These are phyloP conservation scores for Aspergillus funiculosus DNA, from an alignment of 495 filamentous ascomycete species.

Conservation along the genomic window DNA sequence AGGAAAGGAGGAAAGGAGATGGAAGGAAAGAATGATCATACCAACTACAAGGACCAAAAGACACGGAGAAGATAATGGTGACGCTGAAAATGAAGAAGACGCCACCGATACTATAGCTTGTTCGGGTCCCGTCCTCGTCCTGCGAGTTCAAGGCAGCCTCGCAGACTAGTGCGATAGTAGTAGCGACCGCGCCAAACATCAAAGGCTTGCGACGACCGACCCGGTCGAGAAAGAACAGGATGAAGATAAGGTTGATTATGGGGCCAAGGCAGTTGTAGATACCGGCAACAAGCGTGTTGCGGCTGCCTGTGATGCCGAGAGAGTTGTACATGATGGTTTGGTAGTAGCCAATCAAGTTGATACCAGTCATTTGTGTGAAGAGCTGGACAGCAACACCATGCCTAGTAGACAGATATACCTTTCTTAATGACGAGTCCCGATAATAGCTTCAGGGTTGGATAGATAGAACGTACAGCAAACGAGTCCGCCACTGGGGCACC, in stretches of 20 bases:
- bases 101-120: constrained; percentile 36
- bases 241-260: constrained; percentile 43
- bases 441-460: neutral
- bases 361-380: constrained; percentile 46
- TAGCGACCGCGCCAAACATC: constrained; percentile 36
- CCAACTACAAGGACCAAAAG: constrained; percentile 45
- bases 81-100: constrained; percentile 49
- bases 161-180: constrained; percentile 39
- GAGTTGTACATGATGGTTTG: constrained; percentile 55
- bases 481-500: constrained; percentile 44
- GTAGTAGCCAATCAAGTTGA: constrained; percentile 57
- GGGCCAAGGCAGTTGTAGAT: constrained; percentile 58
- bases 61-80: constrained; percentile 42
- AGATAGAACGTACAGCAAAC: constrained; percentile 37
- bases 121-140: constrained; percentile 30
- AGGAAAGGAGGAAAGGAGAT: neutral
- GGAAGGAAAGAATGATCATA: constrained; percentile 11
- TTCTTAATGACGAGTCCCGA: constrained; percentile 9
- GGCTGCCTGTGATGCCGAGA: constrained; percentile 48
- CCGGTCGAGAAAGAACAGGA: constrained; percentile 38
- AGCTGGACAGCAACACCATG: constrained; percentile 32
- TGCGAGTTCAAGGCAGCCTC: constrained; percentile 38
- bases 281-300: constrained; percentile 49
- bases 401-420: too few species aligned
- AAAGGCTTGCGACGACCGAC: constrained; percentile 35